phyloP scores from a whole-genome alignment of 1,284 basidiomycete genomes.

The Tausonia pullulans region DNA sequence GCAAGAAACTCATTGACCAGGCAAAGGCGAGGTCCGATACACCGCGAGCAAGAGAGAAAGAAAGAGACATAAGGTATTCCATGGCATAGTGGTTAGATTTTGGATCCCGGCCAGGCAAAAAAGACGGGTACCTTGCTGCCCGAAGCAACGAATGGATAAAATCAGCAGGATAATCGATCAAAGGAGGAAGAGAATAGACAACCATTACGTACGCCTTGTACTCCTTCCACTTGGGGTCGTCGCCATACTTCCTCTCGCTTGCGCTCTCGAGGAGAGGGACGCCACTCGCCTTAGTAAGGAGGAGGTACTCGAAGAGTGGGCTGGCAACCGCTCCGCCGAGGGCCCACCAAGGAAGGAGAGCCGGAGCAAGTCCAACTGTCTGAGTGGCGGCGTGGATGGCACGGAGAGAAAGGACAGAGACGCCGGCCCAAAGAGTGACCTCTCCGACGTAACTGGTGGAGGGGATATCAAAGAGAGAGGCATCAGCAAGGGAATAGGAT shows the following conservation, averaged over 20 bases:
- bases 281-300: conserved; percentile 47
- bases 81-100: not conserved
- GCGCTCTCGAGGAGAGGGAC: conserved; percentile 56
- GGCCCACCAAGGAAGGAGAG: conserved; percentile 39
- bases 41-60: too few relatives aligned
- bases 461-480: not conserved
- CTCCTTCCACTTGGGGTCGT: conserved; percentile 52
- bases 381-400: conserved; percentile 35
- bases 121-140: conserved; percentile 33
- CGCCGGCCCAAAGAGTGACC: conserved; percentile 59
- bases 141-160: not conserved
- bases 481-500: not conserved
- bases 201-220: conserved; percentile 48
- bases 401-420: conserved; percentile 49
- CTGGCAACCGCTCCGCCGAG: conserved; percentile 45
- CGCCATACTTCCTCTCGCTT: conserved; percentile 54
- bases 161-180: not conserved
- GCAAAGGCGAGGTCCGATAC: too few relatives aligned
- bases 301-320: conserved; percentile 54
- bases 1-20: too few relatives aligned
- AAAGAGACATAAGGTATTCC: too few relatives aligned
- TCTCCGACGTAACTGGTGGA: conserved; percentile 58
- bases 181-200: not conserved
- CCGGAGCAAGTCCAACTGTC: conserved; percentile 5
- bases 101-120: conserved; percentile 31